Conservation (phyloP, 441 rosid genomes). For the Viola pubescens region DNA sequence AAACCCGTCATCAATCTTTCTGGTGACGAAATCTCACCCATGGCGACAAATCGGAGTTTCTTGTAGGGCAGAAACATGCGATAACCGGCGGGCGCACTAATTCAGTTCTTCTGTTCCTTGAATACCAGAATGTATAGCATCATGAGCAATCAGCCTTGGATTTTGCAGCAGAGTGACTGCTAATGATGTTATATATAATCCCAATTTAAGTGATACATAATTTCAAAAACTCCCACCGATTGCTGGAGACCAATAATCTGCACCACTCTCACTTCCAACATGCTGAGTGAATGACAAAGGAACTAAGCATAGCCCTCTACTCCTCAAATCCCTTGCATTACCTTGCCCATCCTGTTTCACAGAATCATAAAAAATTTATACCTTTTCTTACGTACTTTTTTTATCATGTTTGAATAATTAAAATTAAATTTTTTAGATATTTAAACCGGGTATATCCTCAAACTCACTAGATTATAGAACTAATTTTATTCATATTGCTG, state of each 20-base stretch:
- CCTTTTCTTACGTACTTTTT: too few species aligned
- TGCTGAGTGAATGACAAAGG: slow-evolving; percentile 60
- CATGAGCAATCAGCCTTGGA: slow-evolving; percentile 91
- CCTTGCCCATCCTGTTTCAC: slow-evolving; percentile 24
- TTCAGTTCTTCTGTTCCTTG: slow-evolving; percentile 1
- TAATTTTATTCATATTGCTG: too few species aligned
- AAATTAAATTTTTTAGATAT: too few species aligned
- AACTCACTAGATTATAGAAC: too few species aligned
- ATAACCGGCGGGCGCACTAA: neutral
- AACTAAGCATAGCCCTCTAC: slow-evolving; percentile 64
- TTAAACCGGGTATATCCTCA: too few species aligned
- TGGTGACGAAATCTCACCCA: too few species aligned
- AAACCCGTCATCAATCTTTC: too few species aligned
- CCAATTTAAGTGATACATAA: neutral
- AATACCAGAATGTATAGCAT: slow-evolving; percentile 46
- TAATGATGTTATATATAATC: slow-evolving; percentile 42
- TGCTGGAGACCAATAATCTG: slow-evolving; percentile 69
- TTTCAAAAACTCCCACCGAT: slow-evolving; percentile 20
- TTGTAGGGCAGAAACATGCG: neutral
- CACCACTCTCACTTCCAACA: slow-evolving; percentile 59
- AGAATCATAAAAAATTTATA: too few species aligned
- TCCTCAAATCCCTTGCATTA: slow-evolving; percentile 45
- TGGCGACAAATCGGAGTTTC: neutral
- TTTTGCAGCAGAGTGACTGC: slow-evolving; percentile 68
- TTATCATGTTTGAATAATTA: too few species aligned